phyloP scores from a whole-genome alignment of 2,329 filamentous ascomycete genomes.

The Venturia effusa region DNA sequence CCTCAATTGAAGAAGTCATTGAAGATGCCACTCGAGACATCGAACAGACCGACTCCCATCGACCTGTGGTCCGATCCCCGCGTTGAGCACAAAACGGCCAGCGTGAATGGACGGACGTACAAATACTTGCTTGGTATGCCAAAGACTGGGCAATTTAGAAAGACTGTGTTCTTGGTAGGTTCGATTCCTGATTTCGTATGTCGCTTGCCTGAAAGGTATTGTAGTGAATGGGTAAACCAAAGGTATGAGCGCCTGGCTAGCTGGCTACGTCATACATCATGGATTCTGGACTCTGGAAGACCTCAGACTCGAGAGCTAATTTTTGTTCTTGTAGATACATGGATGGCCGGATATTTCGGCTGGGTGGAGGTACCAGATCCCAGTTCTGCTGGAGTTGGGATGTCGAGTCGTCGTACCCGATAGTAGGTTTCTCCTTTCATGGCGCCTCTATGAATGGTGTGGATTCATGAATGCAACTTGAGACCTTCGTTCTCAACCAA shows the following conservation, averaged over 20 bases:
- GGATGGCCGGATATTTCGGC: slow-evolving; percentile 76
- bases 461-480: slow-evolving; percentile 43
- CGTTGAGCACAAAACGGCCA: slow-evolving; percentile 51
- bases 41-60: slow-evolving; percentile 44
- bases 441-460: background rate
- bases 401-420: slow-evolving; percentile 76
- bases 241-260: background rate
- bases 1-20: background rate
- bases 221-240: too few species aligned
- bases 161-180: slow-evolving; percentile 44
- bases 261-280: background rate
- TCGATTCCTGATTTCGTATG: too few species aligned
- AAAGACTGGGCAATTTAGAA: slow-evolving; percentile 30
- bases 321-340: slow-evolving; percentile 41
- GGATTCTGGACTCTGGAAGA: background rate
- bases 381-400: slow-evolving; percentile 58
- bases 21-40: background rate
- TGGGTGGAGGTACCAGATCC: slow-evolving; percentile 86
- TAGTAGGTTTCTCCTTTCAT: slow-evolving; percentile 20
- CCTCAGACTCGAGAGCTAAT: background rate
- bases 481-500: background rate
- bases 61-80: slow-evolving; percentile 51
- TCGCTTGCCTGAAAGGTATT: too few species aligned
- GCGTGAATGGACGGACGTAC: slow-evolving; percentile 61
- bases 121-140: slow-evolving; percentile 46